Evolutionary conservation across 345 rosid genomes (phyloP).

Genomic region (Dovyalis caffra): DNA sequence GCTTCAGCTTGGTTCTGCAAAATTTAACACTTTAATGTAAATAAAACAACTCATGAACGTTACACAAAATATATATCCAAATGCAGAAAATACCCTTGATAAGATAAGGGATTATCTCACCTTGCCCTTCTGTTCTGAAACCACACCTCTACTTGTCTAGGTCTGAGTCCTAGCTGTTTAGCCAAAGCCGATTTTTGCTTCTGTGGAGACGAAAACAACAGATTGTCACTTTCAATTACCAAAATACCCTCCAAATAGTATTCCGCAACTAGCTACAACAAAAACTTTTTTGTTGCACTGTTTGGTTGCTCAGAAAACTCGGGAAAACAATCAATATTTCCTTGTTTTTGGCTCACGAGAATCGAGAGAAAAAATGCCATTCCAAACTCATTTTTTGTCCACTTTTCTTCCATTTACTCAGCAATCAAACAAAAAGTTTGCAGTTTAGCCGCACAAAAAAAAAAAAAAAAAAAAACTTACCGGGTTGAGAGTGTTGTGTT

Average conservation of each 20-base stretch:
- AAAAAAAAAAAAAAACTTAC: slow-evolving; percentile 39
- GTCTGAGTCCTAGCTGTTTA: slow-evolving; percentile 30
- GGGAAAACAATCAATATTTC: background rate
- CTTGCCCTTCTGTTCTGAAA: slow-evolving; percentile 42
- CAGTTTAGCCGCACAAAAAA: background rate
- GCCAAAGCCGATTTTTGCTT: slow-evolving; percentile 90
- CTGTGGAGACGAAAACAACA: slow-evolving; percentile 34
- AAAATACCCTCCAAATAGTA: background rate
- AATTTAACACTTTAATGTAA: background rate
- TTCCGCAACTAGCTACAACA: background rate
- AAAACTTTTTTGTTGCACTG: background rate
- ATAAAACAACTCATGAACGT: background rate
- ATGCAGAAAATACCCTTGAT: slow-evolving; percentile 13
- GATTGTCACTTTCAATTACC: slow-evolving; percentile 9
- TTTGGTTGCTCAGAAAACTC: slow-evolving; percentile 16
- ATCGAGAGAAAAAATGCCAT: background rate
- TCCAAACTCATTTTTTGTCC: background rate
- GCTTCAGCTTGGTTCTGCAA: slow-evolving; percentile 93
- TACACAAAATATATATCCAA: background rate
- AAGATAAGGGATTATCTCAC: slow-evolving; percentile 15
- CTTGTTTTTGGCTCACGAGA: background rate
- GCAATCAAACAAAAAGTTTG: background rate
- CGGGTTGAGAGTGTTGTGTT: slow-evolving; percentile 93
- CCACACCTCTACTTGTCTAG: slow-evolving; percentile 41
- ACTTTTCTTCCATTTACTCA: slow-evolving; percentile 10